Conservation (phyloP, 441 rosid species). For the Francoa sonchifolia region DNA sequence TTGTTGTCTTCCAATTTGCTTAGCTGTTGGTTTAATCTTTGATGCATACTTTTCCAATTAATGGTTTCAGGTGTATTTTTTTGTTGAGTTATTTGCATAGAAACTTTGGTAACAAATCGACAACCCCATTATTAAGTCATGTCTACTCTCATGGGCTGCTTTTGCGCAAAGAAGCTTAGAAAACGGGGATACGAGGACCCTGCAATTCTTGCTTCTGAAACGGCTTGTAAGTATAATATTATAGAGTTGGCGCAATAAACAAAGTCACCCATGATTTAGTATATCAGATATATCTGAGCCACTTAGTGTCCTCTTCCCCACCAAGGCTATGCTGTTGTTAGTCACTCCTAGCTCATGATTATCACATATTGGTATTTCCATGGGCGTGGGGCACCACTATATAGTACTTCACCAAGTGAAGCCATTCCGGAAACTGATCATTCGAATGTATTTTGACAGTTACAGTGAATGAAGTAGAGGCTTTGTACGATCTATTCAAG, state of each 20-base stretch:
- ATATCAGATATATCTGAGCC: too few relatives aligned
- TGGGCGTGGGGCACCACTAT: neutral
- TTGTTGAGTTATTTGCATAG: neutral
- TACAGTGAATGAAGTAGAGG: constrained; percentile 56
- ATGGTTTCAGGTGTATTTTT: neutral
- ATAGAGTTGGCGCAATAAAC: too few relatives aligned
- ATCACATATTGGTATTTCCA: neutral
- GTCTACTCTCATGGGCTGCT: constrained; percentile 38
- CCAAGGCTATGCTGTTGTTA: too few relatives aligned
- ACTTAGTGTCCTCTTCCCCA: too few relatives aligned
- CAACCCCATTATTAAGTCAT: constrained; percentile 14
- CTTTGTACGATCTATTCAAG: constrained; percentile 52
- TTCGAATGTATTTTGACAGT: constrained; percentile 24
- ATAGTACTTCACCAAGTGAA: neutral
- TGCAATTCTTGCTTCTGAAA: constrained; percentile 40
- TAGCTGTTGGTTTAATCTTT: too few relatives aligned
- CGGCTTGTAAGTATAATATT: constrained; percentile 37
- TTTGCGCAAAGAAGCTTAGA: constrained; percentile 23
- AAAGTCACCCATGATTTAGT: too few relatives aligned
- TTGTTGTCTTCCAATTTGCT: too few relatives aligned
- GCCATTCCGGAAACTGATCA: neutral
- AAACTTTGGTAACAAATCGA: neutral
- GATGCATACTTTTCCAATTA: too few relatives aligned
- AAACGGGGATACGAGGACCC: constrained; percentile 23
- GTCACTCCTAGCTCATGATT: too few relatives aligned